These are phyloP conservation scores for Zhuliangozyma blackwelliae DNA, from an alignment of 1,139 yeast genomes.

Conservation along the genomic window DNA sequence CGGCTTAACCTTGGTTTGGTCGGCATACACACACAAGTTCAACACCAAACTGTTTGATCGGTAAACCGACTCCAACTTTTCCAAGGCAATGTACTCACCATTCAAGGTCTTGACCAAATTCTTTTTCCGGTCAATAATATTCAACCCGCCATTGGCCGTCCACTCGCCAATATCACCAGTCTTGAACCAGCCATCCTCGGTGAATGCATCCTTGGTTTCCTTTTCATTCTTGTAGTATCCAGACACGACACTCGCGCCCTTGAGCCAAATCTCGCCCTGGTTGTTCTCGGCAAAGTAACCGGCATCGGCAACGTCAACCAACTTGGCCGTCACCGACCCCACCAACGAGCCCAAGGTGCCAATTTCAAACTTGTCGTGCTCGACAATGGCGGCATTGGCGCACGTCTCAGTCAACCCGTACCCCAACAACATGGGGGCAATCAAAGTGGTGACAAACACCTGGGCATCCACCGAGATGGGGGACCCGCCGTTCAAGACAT, in stretches of 20 bases:
- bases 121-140: conserved; percentile 91
- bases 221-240: conserved; percentile 81
- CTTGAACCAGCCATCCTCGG: conserved; percentile 88
- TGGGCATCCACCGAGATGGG: conserved; percentile 88
- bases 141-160: conserved; percentile 74
- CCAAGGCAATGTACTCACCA: conserved; percentile 97
- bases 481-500: conserved; percentile 88
- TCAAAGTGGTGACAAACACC: conserved; percentile 65
- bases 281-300: conserved; percentile 87
- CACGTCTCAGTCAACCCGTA: conserved; percentile 97
- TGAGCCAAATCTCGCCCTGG: conserved; percentile 88
- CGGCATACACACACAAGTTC: conserved; percentile 93
- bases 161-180: conserved; percentile 98
- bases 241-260: conserved; percentile 67
- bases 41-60: conserved; percentile 74
- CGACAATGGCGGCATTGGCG: conserved; percentile 77
- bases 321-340: conserved; percentile 81
- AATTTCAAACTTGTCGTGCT: conserved; percentile 59
- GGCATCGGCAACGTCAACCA: conserved; percentile 88
- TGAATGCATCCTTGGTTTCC: conserved; percentile 76
- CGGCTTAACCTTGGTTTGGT: conserved; percentile 80
- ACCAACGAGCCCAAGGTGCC: conserved; percentile 81
- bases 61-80: conserved; percentile 81
- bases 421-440: conserved; percentile 90
- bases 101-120: conserved; percentile 92